Conservation (phyloP, 805 yeast genomes). For the Pichia kluyveri region DNA sequence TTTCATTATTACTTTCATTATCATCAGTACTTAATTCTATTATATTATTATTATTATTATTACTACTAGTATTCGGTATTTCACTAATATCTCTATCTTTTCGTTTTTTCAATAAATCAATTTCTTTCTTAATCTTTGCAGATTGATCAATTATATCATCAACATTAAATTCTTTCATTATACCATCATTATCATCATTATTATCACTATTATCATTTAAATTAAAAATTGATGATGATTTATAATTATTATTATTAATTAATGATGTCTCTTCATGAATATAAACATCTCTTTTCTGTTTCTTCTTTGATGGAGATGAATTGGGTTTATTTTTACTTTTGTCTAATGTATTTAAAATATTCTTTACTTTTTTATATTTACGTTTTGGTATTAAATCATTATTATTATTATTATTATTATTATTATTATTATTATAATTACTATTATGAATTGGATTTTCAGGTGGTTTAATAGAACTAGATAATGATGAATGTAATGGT, state of each 20-base stretch:
- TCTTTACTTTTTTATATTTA: too few species aligned
- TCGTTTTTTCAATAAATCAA: not conserved
- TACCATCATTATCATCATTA: not conserved
- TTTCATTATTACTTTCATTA: not conserved
- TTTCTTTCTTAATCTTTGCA: not conserved
- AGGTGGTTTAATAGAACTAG: not conserved
- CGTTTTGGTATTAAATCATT: not conserved
- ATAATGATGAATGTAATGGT: not conserved
- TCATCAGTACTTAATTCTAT: too few species aligned
- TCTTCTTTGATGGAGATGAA: not conserved
- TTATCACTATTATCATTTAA: not conserved
- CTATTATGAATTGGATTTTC: not conserved
- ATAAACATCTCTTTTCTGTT: not conserved
- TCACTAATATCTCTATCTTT: too few species aligned
- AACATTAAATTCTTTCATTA: conserved; percentile 6
- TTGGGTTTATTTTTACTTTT: too few species aligned
- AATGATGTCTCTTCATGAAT: not conserved
- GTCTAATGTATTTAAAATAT: not conserved
- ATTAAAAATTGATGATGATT: too few species aligned
- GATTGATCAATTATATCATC: not conserved
- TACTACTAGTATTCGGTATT: too few species aligned
- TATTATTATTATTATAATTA: too few species aligned
- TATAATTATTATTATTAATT: too few species aligned
- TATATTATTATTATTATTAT: too few species aligned
- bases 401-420: too few species aligned